Evolutionary conservation across 75 land plant species (phyloP), one percentile per base, ranked within the genome.

Genomic region (Pseudotsuga menziesii): DNA sequence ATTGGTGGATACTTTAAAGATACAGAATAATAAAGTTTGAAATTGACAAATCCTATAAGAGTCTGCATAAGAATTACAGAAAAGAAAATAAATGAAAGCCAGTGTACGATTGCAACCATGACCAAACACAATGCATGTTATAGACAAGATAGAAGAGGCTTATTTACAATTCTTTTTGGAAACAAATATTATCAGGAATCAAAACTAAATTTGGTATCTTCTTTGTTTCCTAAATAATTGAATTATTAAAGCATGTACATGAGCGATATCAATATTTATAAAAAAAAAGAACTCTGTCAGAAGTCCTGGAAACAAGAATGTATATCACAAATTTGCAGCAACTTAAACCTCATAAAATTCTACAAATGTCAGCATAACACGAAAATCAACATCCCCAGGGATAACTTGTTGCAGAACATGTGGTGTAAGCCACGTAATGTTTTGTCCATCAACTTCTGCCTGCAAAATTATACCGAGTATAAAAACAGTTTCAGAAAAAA

Each of bases 391-490:
- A 80, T 97, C 99, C 73, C 87, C 88, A 41, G 96, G 86, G 78
- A 92, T 59, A 9, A 95, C 94, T 90, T 97, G 99, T 58, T 89
- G 93, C 52, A 88, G 72, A 4, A 87, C 87, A 80, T 97, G 99
- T 35, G 99, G 99, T 16, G 99, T 91, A 35, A 97, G 71, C 98
- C 98, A 97, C n/a, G 96, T 94, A 5, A 97, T 91, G 56, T 85
- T 89, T 80, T 97, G 96, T 5, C 99, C 98, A 3, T 85, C 88
- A 58, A 97, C 89, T 67, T 91, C 94, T 67, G 92, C 99, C 94
- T 96, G 85, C 52, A 73, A 64, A 29, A 15, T 48, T 35, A 35
- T n/a, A 56, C 3, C 44, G 48, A n/a, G 29, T 48, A 23, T 56
- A 48, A 20, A 57, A 63, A 22, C 52, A 54, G 17, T 26, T 78